These are phyloP conservation scores for Blastomyces percursus DNA, from an alignment of 2,329 filamentous ascomycete species.

Conservation along the genomic window DNA sequence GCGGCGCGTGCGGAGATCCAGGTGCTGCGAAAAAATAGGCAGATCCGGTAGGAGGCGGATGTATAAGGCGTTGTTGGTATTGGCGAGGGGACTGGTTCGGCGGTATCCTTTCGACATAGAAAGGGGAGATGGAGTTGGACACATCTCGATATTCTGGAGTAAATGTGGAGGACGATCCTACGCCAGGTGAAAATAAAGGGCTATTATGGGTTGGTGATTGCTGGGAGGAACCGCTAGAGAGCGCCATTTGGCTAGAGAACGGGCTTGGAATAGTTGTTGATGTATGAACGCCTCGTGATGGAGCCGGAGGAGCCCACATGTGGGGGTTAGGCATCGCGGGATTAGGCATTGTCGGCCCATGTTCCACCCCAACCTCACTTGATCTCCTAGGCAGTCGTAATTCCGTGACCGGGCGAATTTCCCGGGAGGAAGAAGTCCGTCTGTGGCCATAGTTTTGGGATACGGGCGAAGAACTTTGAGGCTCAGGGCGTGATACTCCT, in stretches of 20 bases:
- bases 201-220: neutral
- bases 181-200: neutral
- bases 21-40: constrained; percentile 5
- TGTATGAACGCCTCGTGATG: constrained; percentile 6
- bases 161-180: neutral
- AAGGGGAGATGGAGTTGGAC: constrained; percentile 2
- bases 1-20: constrained; percentile 5
- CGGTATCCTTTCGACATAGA: constrained; percentile 2
- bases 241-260: neutral
- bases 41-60: neutral
- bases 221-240: constrained; percentile 6
- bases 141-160: neutral
- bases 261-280: constrained; percentile 3
- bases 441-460: constrained; percentile 5
- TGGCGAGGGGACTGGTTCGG: constrained; percentile 5
- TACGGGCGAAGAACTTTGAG: constrained; percentile 3
- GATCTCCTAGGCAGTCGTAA: constrained; percentile 5
- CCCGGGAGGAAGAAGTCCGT: constrained; percentile 10
- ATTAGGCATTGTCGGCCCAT: constrained; percentile 6
- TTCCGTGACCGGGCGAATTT: constrained; percentile 14
- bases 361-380: constrained; percentile 7
- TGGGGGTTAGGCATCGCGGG: constrained; percentile 6
- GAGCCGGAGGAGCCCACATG: constrained; percentile 5
- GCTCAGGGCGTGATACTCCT: constrained; percentile 6
- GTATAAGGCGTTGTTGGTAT: constrained; percentile 2